Percentiles rank a stretch among this genome's conserved stretches.
phyloP scores from a whole-genome alignment of 2,329 filamentous ascomycete species.

The Paraphaeosphaeria minitans region DNA sequence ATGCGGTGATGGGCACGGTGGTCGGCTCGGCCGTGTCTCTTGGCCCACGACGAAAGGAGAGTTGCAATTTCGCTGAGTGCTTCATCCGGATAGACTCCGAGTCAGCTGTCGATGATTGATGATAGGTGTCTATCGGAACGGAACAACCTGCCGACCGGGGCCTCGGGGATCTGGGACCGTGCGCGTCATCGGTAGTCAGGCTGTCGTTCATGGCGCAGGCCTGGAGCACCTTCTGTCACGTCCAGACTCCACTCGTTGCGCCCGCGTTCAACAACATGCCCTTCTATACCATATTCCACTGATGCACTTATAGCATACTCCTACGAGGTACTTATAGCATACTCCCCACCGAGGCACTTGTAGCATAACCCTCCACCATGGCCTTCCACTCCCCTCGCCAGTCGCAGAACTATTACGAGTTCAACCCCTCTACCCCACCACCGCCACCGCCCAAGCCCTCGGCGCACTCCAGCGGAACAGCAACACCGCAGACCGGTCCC shows the following conservation, averaged over 20 bases:
- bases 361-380: constrained; percentile 28
- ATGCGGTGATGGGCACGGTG: neutral
- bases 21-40: neutral
- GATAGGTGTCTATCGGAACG: neutral
- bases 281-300: neutral
- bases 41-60: neutral
- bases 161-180: neutral
- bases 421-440: constrained; percentile 53
- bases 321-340: neutral
- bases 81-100: neutral
- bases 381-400: constrained; percentile 47
- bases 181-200: constrained; percentile 10
- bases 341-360: neutral
- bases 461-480: constrained; percentile 49
- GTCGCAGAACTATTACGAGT: constrained; percentile 46
- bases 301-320: too few relatives aligned
- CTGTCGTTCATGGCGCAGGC: constrained; percentile 5
- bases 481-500: constrained; percentile 50
- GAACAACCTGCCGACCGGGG: constrained; percentile 2
- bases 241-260: neutral
- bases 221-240: constrained; percentile 6
- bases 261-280: neutral
- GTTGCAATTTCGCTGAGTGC: constrained; percentile 1
- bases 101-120: neutral
- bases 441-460: constrained; percentile 54